Conservation (phyloP, 257 asterid genomes). For the Agastache rugosa region DNA sequence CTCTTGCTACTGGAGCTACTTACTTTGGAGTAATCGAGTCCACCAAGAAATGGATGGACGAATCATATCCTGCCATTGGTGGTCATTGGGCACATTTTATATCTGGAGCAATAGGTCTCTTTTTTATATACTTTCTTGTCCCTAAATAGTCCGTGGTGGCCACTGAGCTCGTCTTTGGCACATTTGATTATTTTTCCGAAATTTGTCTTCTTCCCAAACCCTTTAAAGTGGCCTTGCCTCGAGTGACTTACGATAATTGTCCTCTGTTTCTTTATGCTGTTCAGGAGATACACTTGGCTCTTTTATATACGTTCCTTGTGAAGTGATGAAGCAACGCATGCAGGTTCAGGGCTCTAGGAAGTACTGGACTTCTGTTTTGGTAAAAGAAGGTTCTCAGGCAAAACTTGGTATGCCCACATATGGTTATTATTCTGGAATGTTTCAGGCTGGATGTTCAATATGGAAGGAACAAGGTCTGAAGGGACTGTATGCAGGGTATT, state of each 20-base stretch:
- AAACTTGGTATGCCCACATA: constrained; percentile 55
- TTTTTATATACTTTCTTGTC: background rate
- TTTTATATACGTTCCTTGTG: constrained; percentile 77
- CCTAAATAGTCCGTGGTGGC: constrained; percentile 2
- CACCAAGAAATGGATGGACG: constrained; percentile 79
- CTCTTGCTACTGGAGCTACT: constrained; percentile 88
- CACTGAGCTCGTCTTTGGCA: background rate
- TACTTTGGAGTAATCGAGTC: constrained; percentile 88
- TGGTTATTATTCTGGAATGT: constrained; percentile 82
- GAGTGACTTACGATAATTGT: constrained; percentile 13
- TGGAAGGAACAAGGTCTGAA: constrained; percentile 82
- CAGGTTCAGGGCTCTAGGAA: constrained; percentile 83
- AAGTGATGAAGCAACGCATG: constrained; percentile 90
- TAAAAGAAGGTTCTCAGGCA: constrained; percentile 50
- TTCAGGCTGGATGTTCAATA: constrained; percentile 83
- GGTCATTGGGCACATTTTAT: constrained; percentile 83
- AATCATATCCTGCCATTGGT: constrained; percentile 58
- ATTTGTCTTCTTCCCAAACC: background rate
- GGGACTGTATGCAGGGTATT: constrained; percentile 83
- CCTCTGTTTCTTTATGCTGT: constrained; percentile 30
- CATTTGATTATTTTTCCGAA: background rate
- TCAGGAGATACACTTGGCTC: constrained; percentile 91
- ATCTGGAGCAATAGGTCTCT: constrained; percentile 82
- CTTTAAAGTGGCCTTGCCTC: background rate
- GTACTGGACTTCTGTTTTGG: constrained; percentile 70